phyloP scores from a whole-genome alignment of 495 filamentous ascomycete genomes.

The Tuber aestivum region DNA sequence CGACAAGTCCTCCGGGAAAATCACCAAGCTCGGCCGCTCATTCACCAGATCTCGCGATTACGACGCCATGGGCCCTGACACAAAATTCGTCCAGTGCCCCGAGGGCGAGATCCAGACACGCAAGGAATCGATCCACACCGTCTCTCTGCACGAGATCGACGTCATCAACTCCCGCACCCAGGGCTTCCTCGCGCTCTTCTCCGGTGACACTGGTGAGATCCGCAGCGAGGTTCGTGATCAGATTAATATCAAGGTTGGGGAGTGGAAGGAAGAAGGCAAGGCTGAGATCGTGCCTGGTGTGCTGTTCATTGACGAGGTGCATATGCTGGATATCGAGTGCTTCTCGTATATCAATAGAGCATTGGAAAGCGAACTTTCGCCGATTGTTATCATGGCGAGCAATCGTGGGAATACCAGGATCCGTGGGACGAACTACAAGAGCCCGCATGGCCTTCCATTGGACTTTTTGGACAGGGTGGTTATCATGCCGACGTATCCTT shows the following conservation, averaged over 20 bases:
- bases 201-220: conserved; percentile 97
- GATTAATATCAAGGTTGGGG: conserved; percentile 95
- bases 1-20: conserved; percentile 95
- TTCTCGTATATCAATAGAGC: conserved; percentile 98
- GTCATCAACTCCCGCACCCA: conserved; percentile 98
- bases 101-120: conserved; percentile 97
- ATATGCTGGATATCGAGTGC: conserved; percentile 99
- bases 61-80: conserved; percentile 98
- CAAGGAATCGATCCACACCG: conserved; percentile 93
- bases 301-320: conserved; percentile 97
- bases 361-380: conserved; percentile 84
- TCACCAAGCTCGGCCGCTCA: conserved; percentile 89
- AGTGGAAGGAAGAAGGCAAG: conserved; percentile 99
- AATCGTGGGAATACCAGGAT: conserved; percentile 91
- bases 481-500: conserved; percentile 92
- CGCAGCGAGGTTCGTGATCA: conserved; percentile 93
- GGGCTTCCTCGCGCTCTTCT: conserved; percentile 87
- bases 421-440: conserved; percentile 72
- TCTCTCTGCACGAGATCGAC: conserved; percentile 95
- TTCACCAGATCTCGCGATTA: conserved; percentile 93
- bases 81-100: conserved; percentile 96
- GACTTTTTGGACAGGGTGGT: conserved; percentile 95
- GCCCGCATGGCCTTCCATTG: conserved; percentile 85
- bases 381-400: conserved; percentile 99
- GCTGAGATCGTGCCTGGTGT: conserved; percentile 96